Base-by-base conservation (phyloP, 192 early-diverging fungal genomes). In the Diversispora eburnea region DNA sequence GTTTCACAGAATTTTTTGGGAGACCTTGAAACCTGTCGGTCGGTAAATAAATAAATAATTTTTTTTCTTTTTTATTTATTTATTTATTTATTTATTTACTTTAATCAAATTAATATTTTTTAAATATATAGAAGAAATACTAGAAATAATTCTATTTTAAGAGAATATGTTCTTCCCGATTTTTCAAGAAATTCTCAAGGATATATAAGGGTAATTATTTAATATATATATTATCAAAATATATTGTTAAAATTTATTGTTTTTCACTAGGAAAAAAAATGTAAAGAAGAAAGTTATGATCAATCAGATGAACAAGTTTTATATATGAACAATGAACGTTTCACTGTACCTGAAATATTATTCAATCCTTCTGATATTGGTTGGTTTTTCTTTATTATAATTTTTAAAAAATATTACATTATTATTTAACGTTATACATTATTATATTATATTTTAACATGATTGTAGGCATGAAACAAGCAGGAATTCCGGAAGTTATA, bases 361-460 rank as follows among this genome's bases (percentile, higher is more conserved):
- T 89, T 92, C 64, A 76, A 90, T 78, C 91, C 91, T 5, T 87
- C 88, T 6, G 89, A 92, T 78, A 89, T 92, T 70, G 91, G 91
- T 76, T 80, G 78, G 78, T 22, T 58, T 57, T 17, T 54, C n/a
- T 54, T 54, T 17, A 33, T 33, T 33, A 33, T 33, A 33, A 33
- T 33, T 33, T 33, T 33, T n/a, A n/a, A n/a, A 33, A 33, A 17
- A 22, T 25, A 59, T 67, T 25, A 72, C 57, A 15, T 77, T 41
- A 10, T 63, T 42, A 10, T 77, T 19, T 70, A 56, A 9, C 8
- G 76, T 58, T 22, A 33, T 33, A 33, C 25, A 33, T 48, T 76
- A 17, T 43, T 65, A 41, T 20, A 25, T 78, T 10, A 17, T 5
- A 46, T 10, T 43, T 1, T n/a, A 41, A 41, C 39, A 41, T 17